Percentiles rank a stretch among this genome's conserved stretches.
These are phyloP conservation scores for Plasmopara viticola DNA, from an alignment of 352 stramenopile species.

Conservation along the genomic window DNA sequence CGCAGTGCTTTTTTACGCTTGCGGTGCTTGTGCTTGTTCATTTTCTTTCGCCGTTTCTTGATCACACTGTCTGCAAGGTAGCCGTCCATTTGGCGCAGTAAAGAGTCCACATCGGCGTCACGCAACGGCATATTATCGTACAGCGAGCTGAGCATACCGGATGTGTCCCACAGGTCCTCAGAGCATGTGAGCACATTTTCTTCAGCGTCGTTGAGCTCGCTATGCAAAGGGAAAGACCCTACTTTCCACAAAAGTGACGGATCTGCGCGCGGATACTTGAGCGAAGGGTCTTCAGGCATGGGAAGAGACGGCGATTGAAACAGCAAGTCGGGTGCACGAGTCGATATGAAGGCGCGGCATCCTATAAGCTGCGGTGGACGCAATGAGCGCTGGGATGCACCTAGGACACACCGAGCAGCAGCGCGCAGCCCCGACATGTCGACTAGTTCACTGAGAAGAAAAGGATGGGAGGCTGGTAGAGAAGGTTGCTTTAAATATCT, in stretches of 20 bases:
- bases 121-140: constrained; percentile 53
- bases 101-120: constrained; percentile 40
- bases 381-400: constrained; percentile 2
- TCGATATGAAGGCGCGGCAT: constrained; percentile 64
- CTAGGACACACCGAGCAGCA: constrained; percentile 15
- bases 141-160: constrained; percentile 72
- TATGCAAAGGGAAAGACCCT: constrained; percentile 58
- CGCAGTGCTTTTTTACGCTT: constrained; percentile 86
- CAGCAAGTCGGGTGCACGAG: constrained; percentile 40
- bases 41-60: constrained; percentile 89
- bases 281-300: constrained; percentile 43
- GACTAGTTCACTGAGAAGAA: neutral
- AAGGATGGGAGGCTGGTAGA: constrained; percentile 21
- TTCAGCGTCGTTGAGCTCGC: constrained; percentile 16
- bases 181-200: constrained; percentile 32
- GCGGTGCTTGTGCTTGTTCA: constrained; percentile 91
- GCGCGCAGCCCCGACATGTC: constrained; percentile 24
- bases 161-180: constrained; percentile 71
- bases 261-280: constrained; percentile 60
- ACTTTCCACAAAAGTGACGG: constrained; percentile 69
- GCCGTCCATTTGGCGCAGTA: constrained; percentile 65
- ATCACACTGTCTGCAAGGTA: constrained; percentile 82
- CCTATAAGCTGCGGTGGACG: constrained; percentile 9
- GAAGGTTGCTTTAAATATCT: neutral
- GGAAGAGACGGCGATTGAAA: constrained; percentile 66